Base-by-base conservation (phyloP, 2,329 filamentous ascomycete species). In the Drechslera avenae region DNA sequence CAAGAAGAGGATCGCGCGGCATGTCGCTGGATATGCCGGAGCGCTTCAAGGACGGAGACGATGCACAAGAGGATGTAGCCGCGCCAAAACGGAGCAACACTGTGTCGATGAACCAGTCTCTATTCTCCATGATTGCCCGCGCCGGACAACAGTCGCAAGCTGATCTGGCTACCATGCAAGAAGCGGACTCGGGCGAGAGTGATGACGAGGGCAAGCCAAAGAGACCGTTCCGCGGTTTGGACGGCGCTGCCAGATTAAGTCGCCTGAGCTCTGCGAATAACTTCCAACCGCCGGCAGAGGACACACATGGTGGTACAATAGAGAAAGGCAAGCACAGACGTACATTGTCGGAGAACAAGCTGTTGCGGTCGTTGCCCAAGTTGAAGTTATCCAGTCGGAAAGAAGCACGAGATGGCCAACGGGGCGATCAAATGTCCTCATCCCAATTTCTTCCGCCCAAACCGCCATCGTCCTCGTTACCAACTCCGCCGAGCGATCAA, bases 101-200 rank as follows among this genome's bases (percentile, higher is more conserved):
- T 39, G 75, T 80, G 54, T 90, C 91, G 67, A 90, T 96, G 86
- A 94, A 96, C 73, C 92, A 96, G 79, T 95, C 90, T 59, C 87
- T 97, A 47, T 96, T 97, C 72, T 91, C 91, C 46, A 84, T 97
- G 75, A 92, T 97, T 60, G 90, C 92, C 5, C 90, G 91, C 13
- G 91, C 91, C 31, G 90, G 91, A 5, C 91, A 90, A 31, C 86
- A 85, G 52, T 92, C 90, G 23, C 86, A 85, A 52, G 86, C 89
- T 43, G 88, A 95, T 74, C 91, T 95, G 68, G 87, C 90, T 72
- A 83, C 89, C 52, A 93, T 94, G 72, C 88, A 91, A 66, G 88
- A 88, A 59, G 65, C 69, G 13, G 91, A 77, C 48, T 73, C 88
- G 33, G 94, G 90, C 62, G 91, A 93, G 62, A 91, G 91, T 58